These are phyloP conservation scores for Phtheirospermum japonicum DNA, from an alignment of 257 asterid genomes.

Conservation along the genomic window DNA sequence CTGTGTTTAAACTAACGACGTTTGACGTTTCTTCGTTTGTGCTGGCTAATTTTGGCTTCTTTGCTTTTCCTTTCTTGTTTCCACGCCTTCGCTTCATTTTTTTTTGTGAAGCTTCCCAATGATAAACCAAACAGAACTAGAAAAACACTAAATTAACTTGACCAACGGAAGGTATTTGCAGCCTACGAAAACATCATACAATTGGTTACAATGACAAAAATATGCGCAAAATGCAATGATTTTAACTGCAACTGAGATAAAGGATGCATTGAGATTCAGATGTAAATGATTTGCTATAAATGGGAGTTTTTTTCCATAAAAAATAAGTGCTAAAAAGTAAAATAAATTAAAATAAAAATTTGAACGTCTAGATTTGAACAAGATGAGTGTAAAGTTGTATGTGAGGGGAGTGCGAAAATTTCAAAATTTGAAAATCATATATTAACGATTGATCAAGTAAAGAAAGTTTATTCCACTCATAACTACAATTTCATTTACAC, in stretches of 20 bases:
- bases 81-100: conserved; percentile 83
- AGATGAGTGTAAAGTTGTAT: too few relatives aligned
- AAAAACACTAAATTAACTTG: conserved; percentile 1
- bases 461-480: too few relatives aligned
- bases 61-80: conserved; percentile 61
- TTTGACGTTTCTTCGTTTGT: conserved; percentile 49
- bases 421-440: too few relatives aligned
- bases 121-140: conserved; percentile 23
- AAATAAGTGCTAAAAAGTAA: neutral
- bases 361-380: too few relatives aligned
- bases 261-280: neutral
- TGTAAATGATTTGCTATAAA: neutral
- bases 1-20: conserved; percentile 46
- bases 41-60: conserved; percentile 51
- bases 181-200: too few relatives aligned
- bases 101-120: conserved; percentile 18
- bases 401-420: too few relatives aligned
- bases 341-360: neutral
- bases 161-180: too few relatives aligned
- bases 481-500: too few relatives aligned
- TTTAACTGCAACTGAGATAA: conserved; percentile 16
- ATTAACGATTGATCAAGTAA: too few relatives aligned
- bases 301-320: conserved; percentile 1
- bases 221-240: conserved; percentile 7
- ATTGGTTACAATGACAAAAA: too few relatives aligned